Conservation (phyloP, 176 grass and related monocot species). For the Aegilops sharonensis region DNA sequence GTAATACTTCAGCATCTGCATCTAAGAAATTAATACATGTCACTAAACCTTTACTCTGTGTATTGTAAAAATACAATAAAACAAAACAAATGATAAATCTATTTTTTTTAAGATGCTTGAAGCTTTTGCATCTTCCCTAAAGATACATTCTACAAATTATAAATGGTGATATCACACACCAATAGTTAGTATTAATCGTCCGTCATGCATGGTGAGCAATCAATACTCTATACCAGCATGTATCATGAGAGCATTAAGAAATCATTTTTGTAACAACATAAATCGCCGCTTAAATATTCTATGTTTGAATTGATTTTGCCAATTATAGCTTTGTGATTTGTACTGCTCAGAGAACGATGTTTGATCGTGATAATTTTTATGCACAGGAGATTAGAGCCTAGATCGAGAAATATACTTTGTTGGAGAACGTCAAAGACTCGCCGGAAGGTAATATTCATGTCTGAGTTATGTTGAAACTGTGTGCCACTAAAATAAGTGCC, state of each 20-base stretch:
- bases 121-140: neutral
- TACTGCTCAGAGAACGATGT: constrained; percentile 3
- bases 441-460: constrained; percentile 59
- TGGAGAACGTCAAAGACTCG: constrained; percentile 67
- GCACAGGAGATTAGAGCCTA: constrained; percentile 87
- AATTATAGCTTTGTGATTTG: constrained; percentile 11
- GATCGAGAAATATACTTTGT: constrained; percentile 74
- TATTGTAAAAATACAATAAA: neutral
- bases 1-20: neutral
- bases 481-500: constrained; percentile 3
- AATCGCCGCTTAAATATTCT: neutral
- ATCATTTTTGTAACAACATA: neutral
- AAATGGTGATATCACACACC: neutral
- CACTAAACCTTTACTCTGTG: neutral
- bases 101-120: neutral
- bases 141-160: neutral
- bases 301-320: constrained; percentile 19
- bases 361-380: constrained; percentile 30
- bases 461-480: neutral
- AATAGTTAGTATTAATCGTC: constrained; percentile 10
- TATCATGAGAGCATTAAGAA: neutral
- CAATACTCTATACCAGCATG: constrained; percentile 3
- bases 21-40: constrained; percentile 23
- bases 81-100: neutral
- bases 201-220: neutral